Evolutionary conservation across 306 rosid genomes (phyloP).

Genomic region (Medicago ruthenica): DNA sequence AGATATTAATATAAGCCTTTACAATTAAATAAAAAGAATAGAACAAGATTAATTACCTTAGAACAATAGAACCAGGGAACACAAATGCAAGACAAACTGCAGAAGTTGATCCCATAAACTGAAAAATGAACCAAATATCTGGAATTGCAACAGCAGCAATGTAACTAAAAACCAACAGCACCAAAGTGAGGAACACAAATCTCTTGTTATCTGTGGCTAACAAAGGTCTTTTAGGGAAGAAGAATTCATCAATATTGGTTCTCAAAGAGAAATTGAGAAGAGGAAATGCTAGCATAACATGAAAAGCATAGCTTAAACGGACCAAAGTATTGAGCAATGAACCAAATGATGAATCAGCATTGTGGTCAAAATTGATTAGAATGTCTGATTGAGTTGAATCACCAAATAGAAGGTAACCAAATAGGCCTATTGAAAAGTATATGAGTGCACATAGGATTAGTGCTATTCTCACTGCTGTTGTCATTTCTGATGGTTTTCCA

Average conservation of each 20-base stretch:
- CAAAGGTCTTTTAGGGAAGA: constrained; percentile 67
- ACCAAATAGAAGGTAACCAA: constrained; percentile 89
- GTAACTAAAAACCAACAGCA: constrained; percentile 63
- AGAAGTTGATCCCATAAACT: constrained; percentile 90
- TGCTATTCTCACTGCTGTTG: constrained; percentile 70
- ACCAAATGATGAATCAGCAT: constrained; percentile 59
- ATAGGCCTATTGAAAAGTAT: constrained; percentile 77
- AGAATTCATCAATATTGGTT: constrained; percentile 74
- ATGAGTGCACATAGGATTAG: constrained; percentile 66
- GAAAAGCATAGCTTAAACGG: constrained; percentile 83
- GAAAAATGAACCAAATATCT: constrained; percentile 87
- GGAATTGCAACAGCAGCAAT: constrained; percentile 78
- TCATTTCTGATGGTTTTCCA: constrained; percentile 74
- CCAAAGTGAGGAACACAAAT: constrained; percentile 63
- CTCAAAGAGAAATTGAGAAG: constrained; percentile 81
- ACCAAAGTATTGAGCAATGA: constrained; percentile 72
- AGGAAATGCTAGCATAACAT: constrained; percentile 82
- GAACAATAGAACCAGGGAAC: constrained; percentile 83
- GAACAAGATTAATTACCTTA: constrained; percentile 59
- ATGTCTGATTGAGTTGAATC: constrained; percentile 80
- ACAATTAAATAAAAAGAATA: background rate
- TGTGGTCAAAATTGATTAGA: constrained; percentile 74
- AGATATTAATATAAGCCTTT: no score
- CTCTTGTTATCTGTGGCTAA: constrained; percentile 63
- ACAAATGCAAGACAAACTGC: constrained; percentile 88